These are phyloP conservation scores for Flueggea neowawraea DNA, from an alignment of 441 rosid species.

Conservation along the genomic window DNA sequence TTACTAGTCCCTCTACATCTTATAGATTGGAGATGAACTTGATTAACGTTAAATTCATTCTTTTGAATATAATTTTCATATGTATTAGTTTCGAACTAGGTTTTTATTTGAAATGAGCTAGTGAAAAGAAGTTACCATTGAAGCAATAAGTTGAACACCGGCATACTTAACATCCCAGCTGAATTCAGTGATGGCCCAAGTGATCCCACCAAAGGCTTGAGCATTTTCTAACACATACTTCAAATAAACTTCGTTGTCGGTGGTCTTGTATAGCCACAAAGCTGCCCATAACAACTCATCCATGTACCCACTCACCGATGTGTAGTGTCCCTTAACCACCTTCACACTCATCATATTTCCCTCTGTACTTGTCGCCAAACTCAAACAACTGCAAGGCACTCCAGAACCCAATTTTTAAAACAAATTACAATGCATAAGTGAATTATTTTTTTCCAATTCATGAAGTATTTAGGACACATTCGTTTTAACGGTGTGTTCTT, in stretches of 20 bases:
- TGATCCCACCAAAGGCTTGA: slow-evolving; percentile 59
- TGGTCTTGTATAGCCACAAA: slow-evolving; percentile 84
- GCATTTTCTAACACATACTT: slow-evolving; percentile 59
- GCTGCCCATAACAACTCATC: slow-evolving; percentile 97
- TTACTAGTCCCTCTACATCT: too few species aligned
- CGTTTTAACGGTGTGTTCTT: too few species aligned
- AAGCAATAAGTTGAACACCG: slow-evolving; percentile 71
- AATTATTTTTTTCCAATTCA: too few species aligned
- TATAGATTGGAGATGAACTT: too few species aligned
- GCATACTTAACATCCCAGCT: slow-evolving; percentile 99
- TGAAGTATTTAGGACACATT: too few species aligned
- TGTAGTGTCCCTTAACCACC: slow-evolving; percentile 72
- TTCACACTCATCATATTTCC: slow-evolving; percentile 68
- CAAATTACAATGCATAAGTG: too few species aligned
- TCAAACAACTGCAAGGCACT: slow-evolving; percentile 55
- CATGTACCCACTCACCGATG: slow-evolving; percentile 90
- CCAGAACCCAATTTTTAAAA: too few species aligned
- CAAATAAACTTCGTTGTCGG: slow-evolving; percentile 61
- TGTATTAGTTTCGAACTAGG: too few species aligned
- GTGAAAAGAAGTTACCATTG: slow-evolving; percentile 42
- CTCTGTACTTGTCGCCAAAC: slow-evolving; percentile 76
- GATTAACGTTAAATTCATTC: too few species aligned
- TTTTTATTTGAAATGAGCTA: slow-evolving; percentile 21
- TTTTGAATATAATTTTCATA: too few species aligned
- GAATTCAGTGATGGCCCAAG: slow-evolving; percentile 90